phyloP scores from a whole-genome alignment of 805 yeast genomes.

The Danielia reshetovae region DNA sequence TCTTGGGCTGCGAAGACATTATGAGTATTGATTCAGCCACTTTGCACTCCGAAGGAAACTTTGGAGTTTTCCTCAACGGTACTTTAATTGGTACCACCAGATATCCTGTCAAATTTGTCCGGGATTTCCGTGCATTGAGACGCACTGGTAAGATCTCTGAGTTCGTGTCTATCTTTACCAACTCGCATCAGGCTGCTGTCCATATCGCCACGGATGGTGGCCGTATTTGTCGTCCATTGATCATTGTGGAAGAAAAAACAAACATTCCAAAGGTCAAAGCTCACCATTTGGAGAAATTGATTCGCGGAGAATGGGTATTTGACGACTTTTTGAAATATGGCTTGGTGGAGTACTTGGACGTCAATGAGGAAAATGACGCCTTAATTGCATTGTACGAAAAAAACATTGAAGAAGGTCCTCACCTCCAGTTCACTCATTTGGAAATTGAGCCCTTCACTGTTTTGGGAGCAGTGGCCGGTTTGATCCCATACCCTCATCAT shows the following conservation, averaged over 20 bases:
- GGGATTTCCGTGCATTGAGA: slow-evolving; percentile 73
- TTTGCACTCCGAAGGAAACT: slow-evolving; percentile 71
- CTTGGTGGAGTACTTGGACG: slow-evolving; percentile 91
- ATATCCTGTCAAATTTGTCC: slow-evolving; percentile 79
- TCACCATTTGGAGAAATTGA: slow-evolving; percentile 60
- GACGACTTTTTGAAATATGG: slow-evolving; percentile 88
- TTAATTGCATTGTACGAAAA: slow-evolving; percentile 85
- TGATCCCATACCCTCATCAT: slow-evolving; percentile 90
- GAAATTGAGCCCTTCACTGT: slow-evolving; percentile 96
- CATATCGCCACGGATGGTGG: slow-evolving; percentile 99
- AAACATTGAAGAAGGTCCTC: slow-evolving; percentile 42
- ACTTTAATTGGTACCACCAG: slow-evolving; percentile 87
- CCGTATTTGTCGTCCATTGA: slow-evolving; percentile 93
- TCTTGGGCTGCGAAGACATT: slow-evolving; percentile 88
- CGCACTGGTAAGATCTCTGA: slow-evolving; percentile 83
- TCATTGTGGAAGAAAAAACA: slow-evolving; percentile 70
- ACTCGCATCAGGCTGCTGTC: slow-evolving; percentile 86
- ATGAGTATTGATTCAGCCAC: slow-evolving; percentile 77
- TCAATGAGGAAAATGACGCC: slow-evolving; percentile 95
- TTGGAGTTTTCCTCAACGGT: slow-evolving; percentile 89
- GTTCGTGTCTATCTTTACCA: slow-evolving; percentile 86
- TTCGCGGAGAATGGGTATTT: slow-evolving; percentile 72
- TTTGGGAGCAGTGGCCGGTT: slow-evolving; percentile 88
- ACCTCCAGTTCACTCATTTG: slow-evolving; percentile 67
- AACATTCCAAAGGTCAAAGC: slow-evolving; percentile 60